Conservation (phyloP, 768 basidiomycete species). For the Suillus variegatus region DNA sequence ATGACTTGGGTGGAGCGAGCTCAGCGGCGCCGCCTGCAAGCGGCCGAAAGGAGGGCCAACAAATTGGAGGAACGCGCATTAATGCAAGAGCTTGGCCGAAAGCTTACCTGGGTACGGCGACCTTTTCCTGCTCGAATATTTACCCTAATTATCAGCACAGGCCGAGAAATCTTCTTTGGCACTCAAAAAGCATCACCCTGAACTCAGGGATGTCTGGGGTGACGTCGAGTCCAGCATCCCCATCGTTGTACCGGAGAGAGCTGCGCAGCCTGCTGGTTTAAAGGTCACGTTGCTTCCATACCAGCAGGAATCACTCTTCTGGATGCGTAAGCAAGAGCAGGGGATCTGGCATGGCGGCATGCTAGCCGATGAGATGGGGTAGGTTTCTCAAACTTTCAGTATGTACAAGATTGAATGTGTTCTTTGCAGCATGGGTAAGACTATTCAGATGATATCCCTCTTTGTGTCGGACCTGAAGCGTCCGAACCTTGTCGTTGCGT, state of each 20-base stretch:
- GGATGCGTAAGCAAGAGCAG: constrained; percentile 95
- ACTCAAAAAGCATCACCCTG: constrained; percentile 71
- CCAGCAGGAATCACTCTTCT: constrained; percentile 91
- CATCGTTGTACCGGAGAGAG: constrained; percentile 64
- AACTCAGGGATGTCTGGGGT: constrained; percentile 85
- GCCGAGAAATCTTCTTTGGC: constrained; percentile 70
- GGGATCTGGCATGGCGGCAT: constrained; percentile 89
- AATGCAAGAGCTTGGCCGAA: constrained; percentile 63
- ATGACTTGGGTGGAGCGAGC: constrained; percentile 13
- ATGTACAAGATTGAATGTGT: constrained; percentile 11
- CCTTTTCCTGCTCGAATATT: constrained; percentile 12
- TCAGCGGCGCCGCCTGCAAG: constrained; percentile 18
- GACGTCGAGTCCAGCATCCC: constrained; percentile 68
- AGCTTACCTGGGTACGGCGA: constrained; percentile 64
- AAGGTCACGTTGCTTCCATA: constrained; percentile 90
- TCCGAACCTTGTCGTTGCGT: constrained; percentile 94
- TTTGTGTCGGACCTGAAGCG: constrained; percentile 75
- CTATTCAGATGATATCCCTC: constrained; percentile 94
- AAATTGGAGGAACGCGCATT: constrained; percentile 53
- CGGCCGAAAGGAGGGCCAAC: constrained; percentile 27
- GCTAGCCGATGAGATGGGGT: constrained; percentile 95
- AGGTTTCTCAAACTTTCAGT: constrained; percentile 28
- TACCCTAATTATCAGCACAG: constrained; percentile 38
- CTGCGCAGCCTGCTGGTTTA: constrained; percentile 78
- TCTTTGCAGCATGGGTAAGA: constrained; percentile 79